Conservation (phyloP, 495 filamentous ascomycete genomes). For the Aspergillus wentii region DNA sequence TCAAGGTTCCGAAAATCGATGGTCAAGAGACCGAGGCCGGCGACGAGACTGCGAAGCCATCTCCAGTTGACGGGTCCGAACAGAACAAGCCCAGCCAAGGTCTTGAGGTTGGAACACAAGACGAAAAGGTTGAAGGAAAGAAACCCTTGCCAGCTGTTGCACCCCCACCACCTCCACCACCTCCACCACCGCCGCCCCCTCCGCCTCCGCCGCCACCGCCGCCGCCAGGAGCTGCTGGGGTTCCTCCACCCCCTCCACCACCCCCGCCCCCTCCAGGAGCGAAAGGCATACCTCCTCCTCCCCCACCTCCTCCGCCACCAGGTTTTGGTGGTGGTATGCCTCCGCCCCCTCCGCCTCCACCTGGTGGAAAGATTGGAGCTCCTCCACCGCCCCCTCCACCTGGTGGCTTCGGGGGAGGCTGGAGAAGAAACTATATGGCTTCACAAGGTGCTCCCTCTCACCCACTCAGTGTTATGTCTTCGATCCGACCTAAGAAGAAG, state of each 20-base stretch:
- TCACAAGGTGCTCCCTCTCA: conserved; percentile 36
- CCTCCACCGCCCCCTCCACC: conserved; percentile 58
- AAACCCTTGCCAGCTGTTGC: conserved; percentile 41
- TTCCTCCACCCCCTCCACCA: conserved; percentile 38
- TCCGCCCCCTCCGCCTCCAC: conserved; percentile 58
- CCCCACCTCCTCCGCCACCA: conserved; percentile 43
- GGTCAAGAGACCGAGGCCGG: conserved; percentile 58
- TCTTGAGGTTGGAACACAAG: conserved; percentile 51
- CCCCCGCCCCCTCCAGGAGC: conserved; percentile 41
- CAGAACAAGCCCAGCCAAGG: conserved; percentile 48
- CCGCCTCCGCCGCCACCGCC: conserved; percentile 41
- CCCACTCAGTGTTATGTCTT: conserved; percentile 55
- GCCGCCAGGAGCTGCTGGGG: conserved; percentile 31
- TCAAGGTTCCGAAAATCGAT: conserved; percentile 70
- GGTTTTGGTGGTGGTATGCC: conserved; percentile 20
- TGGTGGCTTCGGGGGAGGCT: conserved; percentile 52
- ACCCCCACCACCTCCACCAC: conserved; percentile 4
- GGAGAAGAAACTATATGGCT: conserved; percentile 42
- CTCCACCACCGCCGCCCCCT: conserved; percentile 39
- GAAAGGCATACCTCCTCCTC: conserved; percentile 43
- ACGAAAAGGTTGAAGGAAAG: conserved; percentile 32
- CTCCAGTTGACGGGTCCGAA: conserved; percentile 16
- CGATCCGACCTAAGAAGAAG: conserved; percentile 94
- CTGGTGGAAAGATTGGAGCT: conserved; percentile 28
- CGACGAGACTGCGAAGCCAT: conserved; percentile 62